Percentiles rank a stretch among this genome's conserved stretches.
Conservation (phyloP, 768 basidiomycete species). For the Pleurotus tuoliensis region DNA sequence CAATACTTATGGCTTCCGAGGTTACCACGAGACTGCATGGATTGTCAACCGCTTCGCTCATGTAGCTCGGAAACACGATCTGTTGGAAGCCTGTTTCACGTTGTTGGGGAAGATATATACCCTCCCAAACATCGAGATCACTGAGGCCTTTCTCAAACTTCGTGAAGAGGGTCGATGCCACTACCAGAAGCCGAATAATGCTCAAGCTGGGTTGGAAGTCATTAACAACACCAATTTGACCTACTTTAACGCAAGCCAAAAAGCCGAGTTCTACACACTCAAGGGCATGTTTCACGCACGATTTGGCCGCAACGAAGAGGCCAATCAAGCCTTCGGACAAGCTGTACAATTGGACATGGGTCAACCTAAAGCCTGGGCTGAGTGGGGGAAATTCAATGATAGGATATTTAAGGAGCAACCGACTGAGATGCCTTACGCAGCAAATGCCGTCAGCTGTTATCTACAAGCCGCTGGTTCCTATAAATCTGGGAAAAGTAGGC, state of each 20-base stretch:
- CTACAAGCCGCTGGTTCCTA: slow-evolving; percentile 95
- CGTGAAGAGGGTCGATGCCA: slow-evolving; percentile 98
- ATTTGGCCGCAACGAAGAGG: slow-evolving; percentile 81
- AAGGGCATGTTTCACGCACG: slow-evolving; percentile 98
- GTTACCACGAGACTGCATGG: slow-evolving; percentile 99
- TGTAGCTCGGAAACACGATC: slow-evolving; percentile 94
- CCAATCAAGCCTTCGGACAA: slow-evolving; percentile 87
- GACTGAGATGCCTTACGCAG: slow-evolving; percentile 68
- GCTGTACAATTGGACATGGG: slow-evolving; percentile 95
- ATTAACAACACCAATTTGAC: slow-evolving; percentile 99
- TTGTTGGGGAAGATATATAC: slow-evolving; percentile 98
- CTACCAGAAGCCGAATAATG: slow-evolving; percentile 91
- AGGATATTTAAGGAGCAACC: slow-evolving; percentile 87
- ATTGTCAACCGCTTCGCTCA: slow-evolving; percentile 99
- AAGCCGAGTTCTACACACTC: slow-evolving; percentile 97
- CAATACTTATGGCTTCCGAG: slow-evolving; percentile 88
- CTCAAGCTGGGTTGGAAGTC: slow-evolving; percentile 92
- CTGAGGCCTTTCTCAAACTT: slow-evolving; percentile 97
- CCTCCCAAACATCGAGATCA: slow-evolving; percentile 98
- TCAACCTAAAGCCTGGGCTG: slow-evolving; percentile 96
- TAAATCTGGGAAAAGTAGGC: slow-evolving; percentile 90
- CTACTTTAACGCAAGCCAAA: slow-evolving; percentile 93
- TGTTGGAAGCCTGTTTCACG: slow-evolving; percentile 93
- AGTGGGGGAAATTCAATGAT: slow-evolving; percentile 96
- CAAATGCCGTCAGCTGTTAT: slow-evolving; percentile 94